A percentile compares a stretch with the other conserved stretches of the same genome.
phyloP scores from a whole-genome alignment of 2,329 filamentous ascomycete species.

The Botryotinia narcissicola region DNA sequence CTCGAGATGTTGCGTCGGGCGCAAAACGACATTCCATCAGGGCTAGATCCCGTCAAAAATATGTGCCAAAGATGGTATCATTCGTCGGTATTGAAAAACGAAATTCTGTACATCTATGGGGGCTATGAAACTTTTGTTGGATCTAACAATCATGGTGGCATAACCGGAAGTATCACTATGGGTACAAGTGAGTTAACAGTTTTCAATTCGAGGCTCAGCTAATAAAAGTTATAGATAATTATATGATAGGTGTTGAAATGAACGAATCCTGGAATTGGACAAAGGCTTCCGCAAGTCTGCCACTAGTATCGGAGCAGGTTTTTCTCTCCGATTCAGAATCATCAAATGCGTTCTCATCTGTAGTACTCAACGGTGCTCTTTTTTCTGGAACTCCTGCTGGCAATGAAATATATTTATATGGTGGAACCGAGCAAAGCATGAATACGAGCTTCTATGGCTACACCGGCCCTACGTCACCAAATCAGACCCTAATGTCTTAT shows the following conservation, averaged over 20 bases:
- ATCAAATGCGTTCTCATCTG: conserved; percentile 10
- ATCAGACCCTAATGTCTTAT: conserved; percentile 9
- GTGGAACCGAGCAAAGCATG: conserved; percentile 22
- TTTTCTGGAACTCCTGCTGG: conserved; percentile 18
- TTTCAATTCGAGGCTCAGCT: background rate
- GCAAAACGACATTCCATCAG: conserved; percentile 13
- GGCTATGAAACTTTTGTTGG: conserved; percentile 19
- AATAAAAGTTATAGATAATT: conserved; percentile 18
- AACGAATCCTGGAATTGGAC: conserved; percentile 24
- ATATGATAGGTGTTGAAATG: conserved; percentile 23
- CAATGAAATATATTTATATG: conserved; percentile 24
- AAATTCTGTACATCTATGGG: conserved; percentile 17
- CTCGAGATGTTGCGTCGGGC: conserved; percentile 12
- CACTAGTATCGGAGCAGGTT: conserved; percentile 16
- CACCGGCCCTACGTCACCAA: conserved; percentile 11
- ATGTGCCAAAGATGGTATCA: conserved; percentile 21
- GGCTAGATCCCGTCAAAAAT: conserved; percentile 14
- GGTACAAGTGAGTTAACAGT: conserved; percentile 23
- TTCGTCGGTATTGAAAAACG: conserved; percentile 17
- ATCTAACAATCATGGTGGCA: conserved; percentile 10
- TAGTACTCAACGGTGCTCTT: conserved; percentile 16
- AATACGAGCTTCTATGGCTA: conserved; percentile 24
- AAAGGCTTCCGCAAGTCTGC: conserved; percentile 10
- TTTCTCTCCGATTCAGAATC: conserved; percentile 16
- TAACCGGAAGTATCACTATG: conserved; percentile 6